Evolutionary conservation across 1,139 yeast species (phyloP).

Genomic region (Kodamaea sp.): DNA sequence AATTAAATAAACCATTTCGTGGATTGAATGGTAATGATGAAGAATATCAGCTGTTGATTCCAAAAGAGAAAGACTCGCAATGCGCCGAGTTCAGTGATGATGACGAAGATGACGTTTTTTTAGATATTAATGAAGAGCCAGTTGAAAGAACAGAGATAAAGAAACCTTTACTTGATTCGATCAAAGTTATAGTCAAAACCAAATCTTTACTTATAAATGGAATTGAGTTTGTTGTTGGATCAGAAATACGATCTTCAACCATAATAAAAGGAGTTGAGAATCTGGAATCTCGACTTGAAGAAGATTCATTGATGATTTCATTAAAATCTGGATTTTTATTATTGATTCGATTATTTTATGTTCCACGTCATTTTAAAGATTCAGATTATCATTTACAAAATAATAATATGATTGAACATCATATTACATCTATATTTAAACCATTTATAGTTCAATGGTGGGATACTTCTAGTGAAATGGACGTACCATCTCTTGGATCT

Average conservation of each 20-base stretch:
- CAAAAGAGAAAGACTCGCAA: slow-evolving; percentile 41
- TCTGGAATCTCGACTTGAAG: slow-evolving; percentile 16
- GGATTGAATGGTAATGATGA: slow-evolving; percentile 41
- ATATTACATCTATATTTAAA: slow-evolving; percentile 21
- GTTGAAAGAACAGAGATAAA: background rate
- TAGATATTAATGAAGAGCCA: slow-evolving; percentile 2
- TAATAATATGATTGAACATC: slow-evolving; percentile 2
- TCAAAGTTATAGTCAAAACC: slow-evolving; percentile 30
- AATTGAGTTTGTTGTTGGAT: slow-evolving; percentile 29
- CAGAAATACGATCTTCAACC: slow-evolving; percentile 37
- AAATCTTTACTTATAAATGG: slow-evolving; percentile 36
- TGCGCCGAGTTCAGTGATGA: slow-evolving; percentile 37
- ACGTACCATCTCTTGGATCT: slow-evolving; percentile 25
- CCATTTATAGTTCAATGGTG: slow-evolving; percentile 56
- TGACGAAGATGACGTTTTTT: slow-evolving; percentile 23
- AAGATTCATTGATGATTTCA: slow-evolving; percentile 43
- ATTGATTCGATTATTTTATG: slow-evolving; percentile 32
- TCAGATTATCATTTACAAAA: slow-evolving; percentile 19
- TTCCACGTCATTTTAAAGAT: slow-evolving; percentile 31
- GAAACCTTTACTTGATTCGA: background rate
- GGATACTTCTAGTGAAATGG: slow-evolving; percentile 25
- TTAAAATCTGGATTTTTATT: slow-evolving; percentile 42
- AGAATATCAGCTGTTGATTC: slow-evolving; percentile 33
- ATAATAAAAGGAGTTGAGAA: slow-evolving; percentile 25
- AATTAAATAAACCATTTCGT: slow-evolving; percentile 29